These are phyloP conservation scores for Tetratostichococcus sp. DNA, from an alignment of 139 green algal genomes.

Conservation along the genomic window DNA sequence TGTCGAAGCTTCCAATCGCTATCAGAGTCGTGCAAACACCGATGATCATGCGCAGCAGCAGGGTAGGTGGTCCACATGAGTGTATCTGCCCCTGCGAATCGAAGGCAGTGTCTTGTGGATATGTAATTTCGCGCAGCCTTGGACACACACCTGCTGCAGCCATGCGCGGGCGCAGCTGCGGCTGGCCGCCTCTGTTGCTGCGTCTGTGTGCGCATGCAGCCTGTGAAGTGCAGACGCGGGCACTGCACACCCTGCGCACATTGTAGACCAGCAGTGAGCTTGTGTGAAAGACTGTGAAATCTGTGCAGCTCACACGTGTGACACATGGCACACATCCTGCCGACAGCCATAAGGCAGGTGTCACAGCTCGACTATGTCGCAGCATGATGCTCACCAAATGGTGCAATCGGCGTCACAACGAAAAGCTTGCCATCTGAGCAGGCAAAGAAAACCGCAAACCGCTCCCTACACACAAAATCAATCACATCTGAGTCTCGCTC, in stretches of 20 bases:
- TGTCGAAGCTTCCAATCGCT: too few species aligned
- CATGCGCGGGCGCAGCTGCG: constrained; percentile 27
- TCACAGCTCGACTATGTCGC: too few species aligned
- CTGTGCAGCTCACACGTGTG: too few species aligned
- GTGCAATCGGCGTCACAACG: constrained; percentile 47
- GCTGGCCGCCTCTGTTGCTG: background rate
- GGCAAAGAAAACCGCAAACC: constrained; percentile 33
- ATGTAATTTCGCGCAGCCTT: background rate
- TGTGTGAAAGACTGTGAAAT: too few species aligned
- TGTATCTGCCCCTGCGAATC: too few species aligned
- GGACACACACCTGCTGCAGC: constrained; percentile 22
- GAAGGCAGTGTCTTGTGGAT: too few species aligned
- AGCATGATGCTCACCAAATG: constrained; percentile 23
- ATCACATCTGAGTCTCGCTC: too few species aligned
- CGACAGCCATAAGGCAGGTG: too few species aligned
- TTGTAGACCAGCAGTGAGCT: background rate
- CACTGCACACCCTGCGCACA: background rate
- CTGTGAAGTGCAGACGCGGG: background rate
- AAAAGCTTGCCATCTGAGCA: constrained; percentile 40
- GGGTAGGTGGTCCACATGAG: too few species aligned
- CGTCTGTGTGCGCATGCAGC: constrained; percentile 7
- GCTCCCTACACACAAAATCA: background rate
- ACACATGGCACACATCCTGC: too few species aligned
- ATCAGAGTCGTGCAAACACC: too few species aligned
- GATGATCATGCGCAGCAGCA: too few species aligned